Conservation (phyloP, 2,329 filamentous ascomycete species). For the Trichophyton simii region DNA sequence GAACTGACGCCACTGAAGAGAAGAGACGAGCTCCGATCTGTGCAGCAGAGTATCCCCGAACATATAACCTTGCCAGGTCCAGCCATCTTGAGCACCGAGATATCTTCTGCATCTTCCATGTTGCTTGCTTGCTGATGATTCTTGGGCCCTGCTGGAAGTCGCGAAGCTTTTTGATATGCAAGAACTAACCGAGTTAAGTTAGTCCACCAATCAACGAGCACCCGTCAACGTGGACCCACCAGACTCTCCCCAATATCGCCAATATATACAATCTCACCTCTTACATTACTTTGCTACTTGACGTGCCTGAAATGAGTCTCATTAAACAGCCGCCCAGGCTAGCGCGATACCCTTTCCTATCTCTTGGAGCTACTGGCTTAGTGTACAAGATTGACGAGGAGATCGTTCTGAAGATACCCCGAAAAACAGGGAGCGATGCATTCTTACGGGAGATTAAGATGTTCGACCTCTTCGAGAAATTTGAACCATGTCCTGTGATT, state of each 20-base stretch:
- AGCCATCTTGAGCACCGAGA: slow-evolving; percentile 20
- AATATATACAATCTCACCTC: neutral
- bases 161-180: neutral
- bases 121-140: neutral
- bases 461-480: slow-evolving; percentile 9
- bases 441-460: slow-evolving; percentile 5
- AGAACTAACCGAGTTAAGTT: no score
- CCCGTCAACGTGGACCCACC: no score
- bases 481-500: slow-evolving; percentile 8
- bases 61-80: neutral
- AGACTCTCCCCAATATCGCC: no score
- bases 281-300: neutral
- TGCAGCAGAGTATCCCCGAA: neutral
- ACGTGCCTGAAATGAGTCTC: neutral
- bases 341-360: neutral
- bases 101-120: slow-evolving; percentile 17
- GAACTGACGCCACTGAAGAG: slow-evolving; percentile 7
- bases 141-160: no score
- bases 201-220: neutral
- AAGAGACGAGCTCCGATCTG: slow-evolving; percentile 18
- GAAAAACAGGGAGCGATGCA: neutral
- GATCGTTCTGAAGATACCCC: neutral
- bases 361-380: neutral
- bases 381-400: neutral
- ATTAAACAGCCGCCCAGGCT: neutral